Percentiles rank a stretch among this genome's conserved stretches.
phyloP scores from a whole-genome alignment of 2,329 filamentous ascomycete genomes.

The Monosporascus sp. region DNA sequence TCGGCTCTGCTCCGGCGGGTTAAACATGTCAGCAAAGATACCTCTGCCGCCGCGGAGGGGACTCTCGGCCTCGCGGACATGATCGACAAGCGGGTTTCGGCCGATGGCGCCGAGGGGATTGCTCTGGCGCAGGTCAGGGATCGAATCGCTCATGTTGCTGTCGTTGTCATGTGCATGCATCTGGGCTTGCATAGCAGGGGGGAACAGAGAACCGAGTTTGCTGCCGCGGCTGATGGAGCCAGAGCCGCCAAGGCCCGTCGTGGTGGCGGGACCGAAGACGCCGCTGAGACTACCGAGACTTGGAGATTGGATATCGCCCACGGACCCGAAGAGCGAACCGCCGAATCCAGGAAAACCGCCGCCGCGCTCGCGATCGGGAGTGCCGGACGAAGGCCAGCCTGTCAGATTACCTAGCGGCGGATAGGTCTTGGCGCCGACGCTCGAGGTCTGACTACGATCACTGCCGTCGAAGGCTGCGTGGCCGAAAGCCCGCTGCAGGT shows the following conservation, averaged over 20 bases:
- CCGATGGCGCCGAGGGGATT: constrained; percentile 65
- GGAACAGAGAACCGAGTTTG: constrained; percentile 84
- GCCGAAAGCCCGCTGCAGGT: constrained; percentile 38
- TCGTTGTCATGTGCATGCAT: constrained; percentile 72
- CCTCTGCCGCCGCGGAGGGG: constrained; percentile 51
- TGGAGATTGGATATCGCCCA: constrained; percentile 74
- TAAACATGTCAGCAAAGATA: constrained; percentile 51
- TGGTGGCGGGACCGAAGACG: constrained; percentile 62
- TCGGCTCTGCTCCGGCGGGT: constrained; percentile 29
- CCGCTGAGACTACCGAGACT: constrained; percentile 61
- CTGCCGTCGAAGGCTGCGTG: constrained; percentile 60
- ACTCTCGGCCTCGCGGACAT: constrained; percentile 53
- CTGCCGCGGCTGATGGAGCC: constrained; percentile 70
- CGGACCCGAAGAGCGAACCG: constrained; percentile 71
- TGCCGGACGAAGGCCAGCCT: constrained; percentile 61
- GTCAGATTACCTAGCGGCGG: constrained; percentile 55
- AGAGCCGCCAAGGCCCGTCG: constrained; percentile 47
- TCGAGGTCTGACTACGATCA: constrained; percentile 90
- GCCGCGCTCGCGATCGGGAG: constrained; percentile 60
- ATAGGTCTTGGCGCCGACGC: constrained; percentile 73
- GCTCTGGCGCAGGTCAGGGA: constrained; percentile 54
- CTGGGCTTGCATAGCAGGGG: constrained; percentile 82
- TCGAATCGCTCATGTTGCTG: constrained; percentile 45
- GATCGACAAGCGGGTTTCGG: constrained; percentile 51
- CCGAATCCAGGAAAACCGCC: constrained; percentile 60